Conservation (phyloP, 2,329 filamentous ascomycete species). For the Aphanocladium album region DNA sequence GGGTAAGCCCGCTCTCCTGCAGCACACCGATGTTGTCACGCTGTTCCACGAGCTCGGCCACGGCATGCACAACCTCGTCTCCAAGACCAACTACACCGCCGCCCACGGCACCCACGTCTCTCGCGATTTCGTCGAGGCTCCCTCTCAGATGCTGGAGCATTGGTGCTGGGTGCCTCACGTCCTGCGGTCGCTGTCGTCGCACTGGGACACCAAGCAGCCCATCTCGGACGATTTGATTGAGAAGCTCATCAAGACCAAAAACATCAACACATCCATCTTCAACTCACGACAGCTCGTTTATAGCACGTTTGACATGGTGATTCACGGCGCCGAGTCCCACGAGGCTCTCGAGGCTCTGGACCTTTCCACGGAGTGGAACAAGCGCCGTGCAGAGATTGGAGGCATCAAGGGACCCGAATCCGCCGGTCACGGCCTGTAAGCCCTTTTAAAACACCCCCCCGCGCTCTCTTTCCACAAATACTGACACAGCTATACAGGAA, state of each 20-base stretch:
- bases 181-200: conserved; percentile 39
- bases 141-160: conserved; percentile 36
- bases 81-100: conserved; percentile 27
- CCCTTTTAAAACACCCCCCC: conserved; percentile 9
- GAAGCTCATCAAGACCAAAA: conserved; percentile 44
- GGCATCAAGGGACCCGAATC: conserved; percentile 71
- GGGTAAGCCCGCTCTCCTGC: conserved; percentile 72
- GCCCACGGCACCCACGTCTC: conserved; percentile 31
- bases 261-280: conserved; percentile 45
- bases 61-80: conserved; percentile 31
- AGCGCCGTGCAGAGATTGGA: conserved; percentile 64
- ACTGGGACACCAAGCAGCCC: conserved; percentile 36
- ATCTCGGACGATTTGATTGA: conserved; percentile 44
- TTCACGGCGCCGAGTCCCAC: conserved; percentile 66
- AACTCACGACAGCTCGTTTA: conserved; percentile 29
- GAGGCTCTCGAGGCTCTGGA: conserved; percentile 61
- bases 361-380: conserved; percentile 64
- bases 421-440: conserved; percentile 51
- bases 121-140: conserved; percentile 34
- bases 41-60: conserved; percentile 59
- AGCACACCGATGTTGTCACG: conserved; percentile 78
- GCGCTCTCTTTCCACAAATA: neutral
- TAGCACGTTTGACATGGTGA: conserved; percentile 65
- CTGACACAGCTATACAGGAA: conserved; percentile 31
- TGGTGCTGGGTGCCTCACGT: conserved; percentile 33